Evolutionary conservation across 2,329 filamentous ascomycete species (phyloP).

Genomic region (Ophiostoma sp.): DNA sequence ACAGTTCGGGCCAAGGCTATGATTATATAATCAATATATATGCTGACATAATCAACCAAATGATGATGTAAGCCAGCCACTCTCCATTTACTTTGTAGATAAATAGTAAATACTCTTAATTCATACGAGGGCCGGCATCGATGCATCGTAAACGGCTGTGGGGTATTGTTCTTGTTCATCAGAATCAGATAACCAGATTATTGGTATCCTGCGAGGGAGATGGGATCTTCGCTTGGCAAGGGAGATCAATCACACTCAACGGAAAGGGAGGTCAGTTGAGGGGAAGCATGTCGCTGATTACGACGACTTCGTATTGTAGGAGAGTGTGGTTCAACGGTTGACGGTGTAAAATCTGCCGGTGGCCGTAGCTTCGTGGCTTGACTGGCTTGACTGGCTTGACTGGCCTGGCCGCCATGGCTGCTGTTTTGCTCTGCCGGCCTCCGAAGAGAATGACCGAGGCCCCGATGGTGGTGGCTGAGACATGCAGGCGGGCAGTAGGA

Average conservation of each 20-base stretch:
- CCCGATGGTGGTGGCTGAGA: not conserved
- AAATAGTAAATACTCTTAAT: too few relatives aligned
- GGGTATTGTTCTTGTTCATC: not conserved
- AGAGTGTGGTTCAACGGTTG: not conserved
- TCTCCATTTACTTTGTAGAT: too few relatives aligned
- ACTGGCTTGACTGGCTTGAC: not conserved
- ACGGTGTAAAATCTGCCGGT: not conserved
- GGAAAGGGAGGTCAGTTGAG: not conserved
- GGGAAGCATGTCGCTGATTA: not conserved
- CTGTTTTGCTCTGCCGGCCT: not conserved
- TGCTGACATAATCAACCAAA: not conserved
- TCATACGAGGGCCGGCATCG: too few relatives aligned
- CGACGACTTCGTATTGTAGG: not conserved
- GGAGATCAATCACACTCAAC: not conserved
- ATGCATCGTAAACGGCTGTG: not conserved
- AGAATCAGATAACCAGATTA: not conserved
- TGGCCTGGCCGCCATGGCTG: not conserved
- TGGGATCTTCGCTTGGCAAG: slow-evolving; percentile 8
- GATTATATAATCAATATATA: too few relatives aligned
- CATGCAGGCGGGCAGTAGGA: not conserved
- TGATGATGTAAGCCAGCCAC: not conserved
- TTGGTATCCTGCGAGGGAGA: not conserved
- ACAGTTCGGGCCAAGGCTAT: not conserved
- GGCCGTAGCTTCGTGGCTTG: not conserved
- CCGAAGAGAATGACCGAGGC: slow-evolving; percentile 8